Evolutionary conservation across 2,329 filamentous ascomycete species (phyloP).

Genomic region (Trichoderma polysporum): DNA sequence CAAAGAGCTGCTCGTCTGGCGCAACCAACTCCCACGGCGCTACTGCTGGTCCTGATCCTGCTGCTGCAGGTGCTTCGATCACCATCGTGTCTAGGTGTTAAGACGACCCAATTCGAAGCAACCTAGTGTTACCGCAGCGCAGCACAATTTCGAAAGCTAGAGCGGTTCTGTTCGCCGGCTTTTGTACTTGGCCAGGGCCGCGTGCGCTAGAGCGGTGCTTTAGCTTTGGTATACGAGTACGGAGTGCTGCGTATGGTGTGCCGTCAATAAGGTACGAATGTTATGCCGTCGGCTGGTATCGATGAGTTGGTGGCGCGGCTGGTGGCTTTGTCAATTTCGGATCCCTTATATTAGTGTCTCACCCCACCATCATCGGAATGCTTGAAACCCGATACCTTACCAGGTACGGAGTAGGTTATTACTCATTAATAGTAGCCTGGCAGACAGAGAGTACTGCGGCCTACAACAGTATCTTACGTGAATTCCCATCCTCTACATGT

Average conservation of each 20-base stretch:
- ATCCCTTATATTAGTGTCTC: slow-evolving; percentile 1
- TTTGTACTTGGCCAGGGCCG: not conserved
- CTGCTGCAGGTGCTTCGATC: not conserved
- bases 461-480: no score
- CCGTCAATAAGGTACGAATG: not conserved
- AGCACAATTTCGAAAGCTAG: not conserved
- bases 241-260: no score
- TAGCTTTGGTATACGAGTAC: not conserved
- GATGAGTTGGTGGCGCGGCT: not conserved
- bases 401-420: no score
- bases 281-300: not conserved
- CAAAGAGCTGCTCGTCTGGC: slow-evolving; percentile 52
- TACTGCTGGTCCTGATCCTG: not conserved
- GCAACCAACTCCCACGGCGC: slow-evolving; percentile 41
- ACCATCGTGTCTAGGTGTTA: slow-evolving; percentile 14
- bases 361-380: not conserved
- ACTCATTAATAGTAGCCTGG: no score
- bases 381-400: no score
- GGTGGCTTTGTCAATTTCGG: not conserved
- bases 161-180: not conserved
- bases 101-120: not conserved
- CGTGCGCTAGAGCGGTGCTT: not conserved
- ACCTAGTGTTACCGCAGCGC: not conserved
- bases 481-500: no score
- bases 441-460: no score